Evolutionary conservation across 768 basidiomycete species (phyloP), one percentile per base, ranked within the genome.

Genomic region (Amanita phalloides): DNA sequence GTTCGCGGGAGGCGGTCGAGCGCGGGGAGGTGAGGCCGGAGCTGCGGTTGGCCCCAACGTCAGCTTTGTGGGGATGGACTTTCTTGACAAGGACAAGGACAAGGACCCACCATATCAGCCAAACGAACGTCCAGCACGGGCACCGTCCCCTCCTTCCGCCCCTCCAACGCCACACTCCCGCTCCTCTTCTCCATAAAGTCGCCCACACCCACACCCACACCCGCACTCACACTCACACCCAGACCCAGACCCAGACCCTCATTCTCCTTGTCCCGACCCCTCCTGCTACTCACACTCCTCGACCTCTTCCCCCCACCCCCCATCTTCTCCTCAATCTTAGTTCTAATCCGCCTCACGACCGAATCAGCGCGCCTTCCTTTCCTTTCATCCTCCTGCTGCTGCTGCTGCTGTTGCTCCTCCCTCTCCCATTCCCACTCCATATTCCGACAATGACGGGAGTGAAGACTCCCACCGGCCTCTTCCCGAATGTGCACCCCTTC

Each of bases 11-110:
- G 77, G 3, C 85, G 82, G 1, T 78, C 71, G 5, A 93, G 75
- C 0, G 89, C 81, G 0, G 90, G 86, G 1, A 94, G 73, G 53
- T 81, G 71, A 1, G 80, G 66, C 0, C 88, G 83, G 23, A 93
- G 69, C 89, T 91, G 48, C 13, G 17, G 26, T 4, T 4, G 3
- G 4, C n/a, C 17, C 20, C 25, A 39, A 28, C 21, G 37, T 39
- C 20, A 43, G 14, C 47, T 36, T 38, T 26, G 2, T 2, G 23
- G 23, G 23, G 23, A 4, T 0, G 4, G 4, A 25, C 23, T 25
- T 2, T 25, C 3, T 25, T 25, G 23, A 25, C 3, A 25, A 4
- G 4, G 23, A 25, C 4, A 25, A 25, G 30, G 30, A 9, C 8
- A 7, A 7, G 30, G 7, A 30, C 80, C 33, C 58, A 90, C 90